A percentile compares a stretch with the other conserved stretches of the same genome.
These are phyloP conservation scores for Tuber magnatum DNA, from an alignment of 495 filamentous ascomycete species.

Conservation along the genomic window DNA sequence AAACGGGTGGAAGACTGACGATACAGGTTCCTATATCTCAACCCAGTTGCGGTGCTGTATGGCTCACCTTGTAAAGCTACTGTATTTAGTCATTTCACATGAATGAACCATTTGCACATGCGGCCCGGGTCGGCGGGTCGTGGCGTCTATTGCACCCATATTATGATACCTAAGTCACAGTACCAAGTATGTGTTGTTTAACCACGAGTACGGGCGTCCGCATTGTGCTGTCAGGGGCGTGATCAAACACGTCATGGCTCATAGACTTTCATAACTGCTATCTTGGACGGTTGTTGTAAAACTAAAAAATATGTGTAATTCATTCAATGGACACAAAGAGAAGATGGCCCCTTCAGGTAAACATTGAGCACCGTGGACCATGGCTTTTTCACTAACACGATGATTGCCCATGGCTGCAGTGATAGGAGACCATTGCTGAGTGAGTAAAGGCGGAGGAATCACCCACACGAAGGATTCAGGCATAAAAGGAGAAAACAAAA, in stretches of 20 bases:
- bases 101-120: not conserved
- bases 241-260: not conserved
- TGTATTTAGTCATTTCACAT: not conserved
- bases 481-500: not conserved
- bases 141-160: not conserved
- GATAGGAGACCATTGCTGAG: not conserved
- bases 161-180: not conserved
- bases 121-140: too few species aligned
- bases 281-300: not conserved
- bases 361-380: not conserved
- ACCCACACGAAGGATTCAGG: not conserved
- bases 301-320: not conserved
- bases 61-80: not conserved
- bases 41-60: not conserved
- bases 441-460: not conserved
- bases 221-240: not conserved
- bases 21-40: not conserved
- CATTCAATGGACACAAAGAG: not conserved
- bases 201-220: not conserved
- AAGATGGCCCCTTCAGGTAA: not conserved
- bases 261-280: not conserved
- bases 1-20: constrained; percentile 31
- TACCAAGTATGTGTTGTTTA: not conserved
- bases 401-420: not conserved
- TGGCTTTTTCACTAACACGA: not conserved